These are phyloP conservation scores for Eucalyptus pauciflora DNA, from an alignment of 345 rosid genomes.

Conservation along the genomic window DNA sequence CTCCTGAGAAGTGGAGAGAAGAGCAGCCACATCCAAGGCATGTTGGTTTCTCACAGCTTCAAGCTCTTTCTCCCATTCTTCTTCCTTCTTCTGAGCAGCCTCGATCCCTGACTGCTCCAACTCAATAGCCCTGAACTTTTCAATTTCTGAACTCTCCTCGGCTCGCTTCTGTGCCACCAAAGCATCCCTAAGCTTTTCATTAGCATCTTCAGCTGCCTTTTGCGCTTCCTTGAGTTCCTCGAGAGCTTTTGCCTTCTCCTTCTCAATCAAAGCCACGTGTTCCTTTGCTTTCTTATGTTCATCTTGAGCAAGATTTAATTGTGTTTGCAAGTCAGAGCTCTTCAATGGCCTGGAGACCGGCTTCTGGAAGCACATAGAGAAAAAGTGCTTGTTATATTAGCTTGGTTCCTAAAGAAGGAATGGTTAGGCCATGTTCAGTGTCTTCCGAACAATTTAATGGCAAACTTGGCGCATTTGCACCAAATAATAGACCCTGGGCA, in stretches of 20 bases:
- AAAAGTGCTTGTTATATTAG: background rate
- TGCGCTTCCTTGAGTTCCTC: slow-evolving; percentile 70
- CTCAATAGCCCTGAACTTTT: slow-evolving; percentile 85
- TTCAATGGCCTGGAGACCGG: slow-evolving; percentile 33
- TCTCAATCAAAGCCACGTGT: slow-evolving; percentile 46
- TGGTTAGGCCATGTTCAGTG: background rate
- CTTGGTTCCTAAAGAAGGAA: background rate
- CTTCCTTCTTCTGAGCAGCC: slow-evolving; percentile 71
- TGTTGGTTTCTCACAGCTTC: slow-evolving; percentile 69
- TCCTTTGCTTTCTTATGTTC: slow-evolving; percentile 89
- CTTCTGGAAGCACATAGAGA: slow-evolving; percentile 31
- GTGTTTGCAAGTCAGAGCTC: slow-evolving; percentile 58
- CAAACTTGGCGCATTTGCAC: background rate
- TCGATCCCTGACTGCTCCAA: slow-evolving; percentile 88
- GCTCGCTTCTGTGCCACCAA: slow-evolving; percentile 82
- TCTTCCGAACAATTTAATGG: background rate
- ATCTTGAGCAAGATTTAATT: slow-evolving; percentile 60
- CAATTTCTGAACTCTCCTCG: slow-evolving; percentile 74
- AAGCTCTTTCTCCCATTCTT: slow-evolving; percentile 73
- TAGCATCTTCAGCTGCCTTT: slow-evolving; percentile 51
- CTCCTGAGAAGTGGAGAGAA: slow-evolving; percentile 64
- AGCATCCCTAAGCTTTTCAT: slow-evolving; percentile 70
- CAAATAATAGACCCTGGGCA: background rate
- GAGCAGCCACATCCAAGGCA: slow-evolving; percentile 73
- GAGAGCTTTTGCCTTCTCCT: slow-evolving; percentile 63